Evolutionary conservation across 2,329 filamentous ascomycete species (phyloP).

Genomic region (Fragosphaeria purpurea): DNA sequence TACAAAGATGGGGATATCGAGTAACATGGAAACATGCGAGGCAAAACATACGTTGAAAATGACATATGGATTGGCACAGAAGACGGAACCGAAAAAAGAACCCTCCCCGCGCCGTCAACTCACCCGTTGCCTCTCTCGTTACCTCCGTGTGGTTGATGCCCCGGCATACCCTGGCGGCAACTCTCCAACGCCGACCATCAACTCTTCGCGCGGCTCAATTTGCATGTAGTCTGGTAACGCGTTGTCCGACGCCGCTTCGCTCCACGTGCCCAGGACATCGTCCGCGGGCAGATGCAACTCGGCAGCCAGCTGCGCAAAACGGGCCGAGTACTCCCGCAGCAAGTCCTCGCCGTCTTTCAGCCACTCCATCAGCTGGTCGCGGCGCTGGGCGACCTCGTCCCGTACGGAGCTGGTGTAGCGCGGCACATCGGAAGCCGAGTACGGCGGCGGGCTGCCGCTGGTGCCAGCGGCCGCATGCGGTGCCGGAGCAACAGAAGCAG

Average conservation of each 20-base stretch:
- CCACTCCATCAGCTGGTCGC: slow-evolving; percentile 20
- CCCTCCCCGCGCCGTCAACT: too few species aligned
- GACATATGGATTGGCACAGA: too few species aligned
- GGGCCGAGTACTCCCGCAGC: slow-evolving; percentile 21
- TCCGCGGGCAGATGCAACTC: slow-evolving; percentile 18
- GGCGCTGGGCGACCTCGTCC: slow-evolving; percentile 18
- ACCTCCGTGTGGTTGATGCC: not conserved
- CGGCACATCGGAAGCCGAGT: slow-evolving; percentile 19
- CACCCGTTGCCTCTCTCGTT: too few species aligned
- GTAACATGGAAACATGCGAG: too few species aligned
- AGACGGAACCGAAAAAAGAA: too few species aligned
- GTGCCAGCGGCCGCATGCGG: too few species aligned
- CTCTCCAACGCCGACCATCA: slow-evolving; percentile 23
- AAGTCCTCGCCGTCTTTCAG: slow-evolving; percentile 20
- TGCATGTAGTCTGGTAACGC: slow-evolving; percentile 19
- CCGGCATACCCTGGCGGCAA: slow-evolving; percentile 18
- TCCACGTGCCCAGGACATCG: slow-evolving; percentile 22
- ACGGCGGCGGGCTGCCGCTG: slow-evolving; percentile 15
- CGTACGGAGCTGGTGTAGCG: slow-evolving; percentile 15
- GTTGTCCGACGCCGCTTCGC: slow-evolving; percentile 21
- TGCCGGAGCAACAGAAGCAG: too few species aligned
- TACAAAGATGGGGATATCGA: too few species aligned
- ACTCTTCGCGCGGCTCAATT: slow-evolving; percentile 20
- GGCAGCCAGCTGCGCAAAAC: slow-evolving; percentile 19
- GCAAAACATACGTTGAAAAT: too few species aligned